Evolutionary conservation across 2,329 filamentous ascomycete genomes (phyloP), one percentile per base, ranked within the genome.

Genomic region (Pestalotiopsis sp.): DNA sequence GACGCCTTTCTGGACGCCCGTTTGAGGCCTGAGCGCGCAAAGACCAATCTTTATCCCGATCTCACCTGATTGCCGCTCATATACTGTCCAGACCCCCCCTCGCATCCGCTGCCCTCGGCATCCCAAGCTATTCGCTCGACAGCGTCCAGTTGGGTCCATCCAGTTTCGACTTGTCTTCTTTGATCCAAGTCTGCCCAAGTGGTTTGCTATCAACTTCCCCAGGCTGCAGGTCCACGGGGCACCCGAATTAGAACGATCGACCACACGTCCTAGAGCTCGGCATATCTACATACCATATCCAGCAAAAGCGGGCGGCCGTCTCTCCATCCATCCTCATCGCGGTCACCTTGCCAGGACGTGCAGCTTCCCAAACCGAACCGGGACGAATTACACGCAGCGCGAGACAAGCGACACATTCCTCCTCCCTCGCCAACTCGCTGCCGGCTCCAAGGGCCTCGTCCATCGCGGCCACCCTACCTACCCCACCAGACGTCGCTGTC

Each of bases 341-440:
- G 68, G 70, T 67, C 69, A 75, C 72, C 72, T 74, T 74, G 74
- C 73, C 71, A 71, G 70, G 70, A 72, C 74, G 67, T 75, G 74
- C 76, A 75, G 71, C 65, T 70, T 72, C 70, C 72, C 71, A 75
- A 71, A 75, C 73, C 71, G 70, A 71, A 66, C 72, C 71, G 67
- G 63, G 41, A 25, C 66, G 39, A 57, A 38, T 69, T 58, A 63
- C 27, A 38, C 27, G 39, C 41, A 62, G 27, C 41, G 59, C n/a
- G 36, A 59, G 27, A 27, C 57, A 59, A 59, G 23, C 27, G 57
- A 59, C 57, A 27, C 6, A 59, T n/a, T 27, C 25, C 23, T 20
- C 52, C 25, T 36, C 27, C 57, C 23, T 27, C 23, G 57, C 45
- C 31, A 45, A 64, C 31, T 66, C 56, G 23, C 56, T 49, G 38